phyloP scores from a whole-genome alignment of 2,329 filamentous ascomycete species.

The Microsporum canis region DNA sequence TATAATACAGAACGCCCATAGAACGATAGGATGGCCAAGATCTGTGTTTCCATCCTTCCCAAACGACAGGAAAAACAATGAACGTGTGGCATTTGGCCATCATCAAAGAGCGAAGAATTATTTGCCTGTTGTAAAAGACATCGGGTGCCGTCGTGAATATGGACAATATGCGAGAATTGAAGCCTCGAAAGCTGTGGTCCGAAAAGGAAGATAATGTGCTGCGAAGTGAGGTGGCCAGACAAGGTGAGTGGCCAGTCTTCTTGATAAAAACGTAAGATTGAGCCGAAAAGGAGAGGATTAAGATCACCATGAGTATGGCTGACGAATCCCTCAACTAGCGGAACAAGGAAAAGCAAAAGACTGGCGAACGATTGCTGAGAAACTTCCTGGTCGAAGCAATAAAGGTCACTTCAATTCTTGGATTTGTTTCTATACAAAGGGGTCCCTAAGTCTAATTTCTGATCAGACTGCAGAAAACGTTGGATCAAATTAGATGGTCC shows the following conservation, averaged over 20 bases:
- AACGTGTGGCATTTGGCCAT: background rate
- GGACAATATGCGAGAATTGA: background rate
- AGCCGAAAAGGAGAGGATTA: too few relatives aligned
- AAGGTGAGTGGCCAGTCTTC: background rate
- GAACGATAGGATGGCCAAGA: constrained; percentile 2
- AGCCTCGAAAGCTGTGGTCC: constrained; percentile 4
- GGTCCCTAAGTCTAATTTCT: background rate
- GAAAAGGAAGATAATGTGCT: background rate
- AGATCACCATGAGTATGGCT: background rate
- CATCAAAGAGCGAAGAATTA: background rate
- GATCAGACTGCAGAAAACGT: constrained; percentile 1
- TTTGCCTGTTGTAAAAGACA: background rate
- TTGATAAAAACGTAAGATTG: background rate
- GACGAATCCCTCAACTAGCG: background rate
- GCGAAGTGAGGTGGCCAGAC: background rate
- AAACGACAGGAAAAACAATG: background rate
- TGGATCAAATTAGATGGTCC: constrained; percentile 4
- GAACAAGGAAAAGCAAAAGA: constrained; percentile 1
- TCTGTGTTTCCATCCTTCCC: constrained; percentile 1
- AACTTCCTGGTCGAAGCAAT: constrained; percentile 1
- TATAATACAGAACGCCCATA: constrained; percentile 1
- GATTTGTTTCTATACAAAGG: background rate
- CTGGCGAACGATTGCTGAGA: constrained; percentile 4
- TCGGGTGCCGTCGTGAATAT: background rate
- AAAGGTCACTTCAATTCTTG: background rate